Percentiles rank a stretch among this genome's conserved stretches.
Conservation (phyloP, 2,329 filamentous ascomycete species). For the Daldinia sp. region DNA sequence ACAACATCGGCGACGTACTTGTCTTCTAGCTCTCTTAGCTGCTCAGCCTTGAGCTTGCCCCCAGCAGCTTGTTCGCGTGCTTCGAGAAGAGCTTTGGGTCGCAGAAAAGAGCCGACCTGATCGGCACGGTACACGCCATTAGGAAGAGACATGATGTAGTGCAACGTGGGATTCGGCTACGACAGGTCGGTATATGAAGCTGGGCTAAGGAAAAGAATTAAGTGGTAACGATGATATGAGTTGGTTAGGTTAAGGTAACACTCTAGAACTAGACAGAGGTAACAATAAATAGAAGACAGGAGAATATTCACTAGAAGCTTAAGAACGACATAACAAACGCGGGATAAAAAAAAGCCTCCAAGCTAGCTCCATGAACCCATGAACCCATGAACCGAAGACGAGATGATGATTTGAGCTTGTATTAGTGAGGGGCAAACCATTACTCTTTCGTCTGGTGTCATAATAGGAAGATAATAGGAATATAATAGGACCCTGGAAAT, state of each 20-base stretch:
- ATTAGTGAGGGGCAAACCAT: slow-evolving; percentile 23
- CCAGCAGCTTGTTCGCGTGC: slow-evolving; percentile 58
- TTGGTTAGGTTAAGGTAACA: slow-evolving; percentile 8
- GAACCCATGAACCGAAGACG: too few species aligned
- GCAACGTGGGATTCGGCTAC: slow-evolving; percentile 19
- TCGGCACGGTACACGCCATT: slow-evolving; percentile 59
- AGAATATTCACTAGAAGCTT: slow-evolving; percentile 20
- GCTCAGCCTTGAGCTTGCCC: slow-evolving; percentile 51
- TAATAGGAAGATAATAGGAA: too few species aligned
- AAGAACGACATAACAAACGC: background rate
- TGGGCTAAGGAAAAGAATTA: background rate
- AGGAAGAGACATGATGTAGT: slow-evolving; percentile 51
- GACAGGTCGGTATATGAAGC: slow-evolving; percentile 11
- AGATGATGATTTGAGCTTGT: background rate
- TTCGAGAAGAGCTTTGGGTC: slow-evolving; percentile 58
- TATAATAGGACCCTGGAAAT: slow-evolving; percentile 19
- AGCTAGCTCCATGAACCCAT: slow-evolving; percentile 14
- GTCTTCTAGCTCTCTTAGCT: slow-evolving; percentile 61
- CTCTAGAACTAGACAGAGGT: background rate
- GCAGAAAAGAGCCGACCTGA: slow-evolving; percentile 64
- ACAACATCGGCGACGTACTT: slow-evolving; percentile 58
- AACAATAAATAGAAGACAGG: slow-evolving; percentile 10
- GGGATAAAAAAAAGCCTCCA: slow-evolving; percentile 3
- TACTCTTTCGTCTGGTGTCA: slow-evolving; percentile 19
- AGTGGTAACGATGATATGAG: background rate